phyloP scores from a whole-genome alignment of 768 basidiomycete genomes.

The Lactarius akahatsu region DNA sequence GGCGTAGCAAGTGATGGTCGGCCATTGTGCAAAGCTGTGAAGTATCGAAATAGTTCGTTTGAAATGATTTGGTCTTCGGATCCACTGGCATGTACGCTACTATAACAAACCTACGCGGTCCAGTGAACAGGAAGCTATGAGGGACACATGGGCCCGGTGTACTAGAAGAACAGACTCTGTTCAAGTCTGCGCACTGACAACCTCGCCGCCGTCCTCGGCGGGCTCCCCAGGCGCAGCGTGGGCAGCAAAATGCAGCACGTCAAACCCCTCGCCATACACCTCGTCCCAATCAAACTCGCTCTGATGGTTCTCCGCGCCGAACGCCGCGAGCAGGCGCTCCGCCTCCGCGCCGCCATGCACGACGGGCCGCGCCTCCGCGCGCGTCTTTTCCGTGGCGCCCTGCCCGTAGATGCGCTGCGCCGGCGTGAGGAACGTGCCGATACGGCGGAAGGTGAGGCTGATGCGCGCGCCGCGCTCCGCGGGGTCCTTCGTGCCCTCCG shows the following conservation, averaged over 20 bases:
- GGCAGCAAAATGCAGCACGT: slow-evolving; percentile 53
- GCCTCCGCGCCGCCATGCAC: slow-evolving; percentile 52
- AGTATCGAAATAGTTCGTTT: neutral
- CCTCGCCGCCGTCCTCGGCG: neutral
- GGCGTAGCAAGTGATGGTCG: no score
- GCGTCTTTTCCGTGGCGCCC: slow-evolving; percentile 65
- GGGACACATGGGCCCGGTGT: no score
- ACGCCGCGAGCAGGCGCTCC: slow-evolving; percentile 53
- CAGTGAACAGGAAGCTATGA: no score
- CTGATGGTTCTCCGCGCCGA: slow-evolving; percentile 72
- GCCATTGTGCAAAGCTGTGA: neutral
- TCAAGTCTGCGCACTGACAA: neutral
- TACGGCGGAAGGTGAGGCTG: slow-evolving; percentile 76
- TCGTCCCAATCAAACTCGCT: slow-evolving; percentile 70
- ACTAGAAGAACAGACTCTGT: neutral
- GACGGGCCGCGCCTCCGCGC: slow-evolving; percentile 52
- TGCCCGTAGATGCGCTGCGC: slow-evolving; percentile 64
- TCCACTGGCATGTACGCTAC: neutral
- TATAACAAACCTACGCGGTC: neutral
- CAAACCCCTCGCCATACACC: slow-evolving; percentile 64
- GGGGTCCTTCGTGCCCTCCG: slow-evolving; percentile 56
- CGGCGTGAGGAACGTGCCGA: slow-evolving; percentile 68
- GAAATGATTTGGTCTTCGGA: neutral
- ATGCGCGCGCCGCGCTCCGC: slow-evolving; percentile 63
- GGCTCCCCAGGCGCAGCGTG: neutral